Evolutionary conservation across 805 yeast genomes (phyloP).

Genomic region (Metschnikowia lachancei): DNA sequence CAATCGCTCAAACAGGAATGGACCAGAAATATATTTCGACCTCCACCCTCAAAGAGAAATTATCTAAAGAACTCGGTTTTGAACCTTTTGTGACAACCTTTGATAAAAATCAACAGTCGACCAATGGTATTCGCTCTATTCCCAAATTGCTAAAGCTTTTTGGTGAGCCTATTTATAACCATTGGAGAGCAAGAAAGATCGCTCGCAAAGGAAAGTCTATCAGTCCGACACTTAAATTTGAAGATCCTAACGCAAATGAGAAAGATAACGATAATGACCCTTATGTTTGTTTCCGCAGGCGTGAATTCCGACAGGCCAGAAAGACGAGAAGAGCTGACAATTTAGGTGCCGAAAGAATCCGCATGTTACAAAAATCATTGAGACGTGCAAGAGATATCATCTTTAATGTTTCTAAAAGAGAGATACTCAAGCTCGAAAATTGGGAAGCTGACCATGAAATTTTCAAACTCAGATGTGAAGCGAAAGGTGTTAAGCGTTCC

Average conservation of each 20-base stretch:
- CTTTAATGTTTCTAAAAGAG: slow-evolving; percentile 71
- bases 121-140: slow-evolving; percentile 42
- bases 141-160: slow-evolving; percentile 49
- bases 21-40: slow-evolving; percentile 45
- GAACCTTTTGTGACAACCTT: slow-evolving; percentile 59
- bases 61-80: slow-evolving; percentile 55
- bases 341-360: slow-evolving; percentile 80
- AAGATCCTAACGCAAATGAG: slow-evolving; percentile 69
- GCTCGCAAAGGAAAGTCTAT: slow-evolving; percentile 66
- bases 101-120: slow-evolving; percentile 40
- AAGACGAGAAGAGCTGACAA: slow-evolving; percentile 94
- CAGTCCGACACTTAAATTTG: slow-evolving; percentile 75
- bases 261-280: slow-evolving; percentile 90
- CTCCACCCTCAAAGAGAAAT: slow-evolving; percentile 52
- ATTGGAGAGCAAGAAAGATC: slow-evolving; percentile 78
- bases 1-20: slow-evolving; percentile 24
- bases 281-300: slow-evolving; percentile 89
- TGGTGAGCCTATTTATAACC: slow-evolving; percentile 69
- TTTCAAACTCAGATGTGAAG: slow-evolving; percentile 68
- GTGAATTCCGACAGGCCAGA: slow-evolving; percentile 93
- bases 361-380: slow-evolving; percentile 71
- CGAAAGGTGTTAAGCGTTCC: slow-evolving; percentile 71
- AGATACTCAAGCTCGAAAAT: slow-evolving; percentile 57
- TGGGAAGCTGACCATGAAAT: slow-evolving; percentile 62
- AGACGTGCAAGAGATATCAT: slow-evolving; percentile 70